These are phyloP conservation scores for Massarina eburnea DNA, from an alignment of 2,329 filamentous ascomycete species.

Conservation along the genomic window DNA sequence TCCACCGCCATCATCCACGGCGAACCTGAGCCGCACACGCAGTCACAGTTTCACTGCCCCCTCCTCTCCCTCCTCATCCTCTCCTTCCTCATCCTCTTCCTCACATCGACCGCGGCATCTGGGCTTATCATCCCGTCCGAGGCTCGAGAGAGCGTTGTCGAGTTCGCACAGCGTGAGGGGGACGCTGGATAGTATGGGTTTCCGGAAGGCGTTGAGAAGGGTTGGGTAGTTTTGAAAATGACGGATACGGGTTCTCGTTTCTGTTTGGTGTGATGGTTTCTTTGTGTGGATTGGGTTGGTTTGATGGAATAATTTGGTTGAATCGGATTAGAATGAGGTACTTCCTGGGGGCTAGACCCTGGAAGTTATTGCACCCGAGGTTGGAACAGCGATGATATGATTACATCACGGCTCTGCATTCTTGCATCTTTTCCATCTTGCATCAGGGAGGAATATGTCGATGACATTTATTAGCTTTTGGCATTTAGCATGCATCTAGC, in stretches of 20 bases:
- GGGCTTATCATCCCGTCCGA: neutral
- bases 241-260: neutral
- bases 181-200: slow-evolving; percentile 6
- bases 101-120: neutral
- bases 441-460: no score
- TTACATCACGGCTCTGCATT: no score
- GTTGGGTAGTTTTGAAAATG: slow-evolving; percentile 4
- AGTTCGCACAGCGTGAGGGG: slow-evolving; percentile 5
- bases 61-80: slow-evolving; percentile 4
- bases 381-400: no score
- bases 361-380: no score
- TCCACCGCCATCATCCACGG: neutral
- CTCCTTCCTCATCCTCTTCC: neutral
- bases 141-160: neutral
- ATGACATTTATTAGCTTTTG: no score
- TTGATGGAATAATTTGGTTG: no score
- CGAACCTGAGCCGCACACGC: neutral
- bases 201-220: slow-evolving; percentile 7
- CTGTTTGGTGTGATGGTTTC: neutral
- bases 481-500: no score
- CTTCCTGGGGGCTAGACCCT: no score
- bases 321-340: no score
- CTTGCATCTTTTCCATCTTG: no score
- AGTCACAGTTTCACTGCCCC: slow-evolving; percentile 5
- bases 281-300: no score